Evolutionary conservation across 2,329 filamentous ascomycete species (phyloP).

Genomic region (Metarhizium sp.): DNA sequence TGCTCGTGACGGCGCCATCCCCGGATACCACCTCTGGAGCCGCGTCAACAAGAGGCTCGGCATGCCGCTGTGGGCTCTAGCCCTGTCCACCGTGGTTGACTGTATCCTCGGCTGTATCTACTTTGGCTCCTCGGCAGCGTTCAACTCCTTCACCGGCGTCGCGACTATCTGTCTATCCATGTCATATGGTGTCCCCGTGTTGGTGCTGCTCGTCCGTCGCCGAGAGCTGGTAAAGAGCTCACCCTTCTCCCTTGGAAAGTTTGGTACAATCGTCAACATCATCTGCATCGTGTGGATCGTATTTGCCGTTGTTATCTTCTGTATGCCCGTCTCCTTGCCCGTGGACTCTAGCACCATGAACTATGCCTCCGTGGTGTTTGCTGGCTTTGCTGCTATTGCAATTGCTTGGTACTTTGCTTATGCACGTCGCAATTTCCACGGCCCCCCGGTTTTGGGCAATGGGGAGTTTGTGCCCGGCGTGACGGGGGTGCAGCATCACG

Average conservation of each 20-base stretch:
- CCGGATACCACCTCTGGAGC: slow-evolving; percentile 57
- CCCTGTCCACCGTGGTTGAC: slow-evolving; percentile 59
- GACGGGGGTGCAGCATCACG: not conserved
- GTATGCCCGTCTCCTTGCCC: slow-evolving; percentile 58
- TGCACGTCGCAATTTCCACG: slow-evolving; percentile 54
- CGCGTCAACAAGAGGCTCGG: slow-evolving; percentile 55
- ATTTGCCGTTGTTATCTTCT: slow-evolving; percentile 63
- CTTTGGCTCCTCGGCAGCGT: slow-evolving; percentile 67
- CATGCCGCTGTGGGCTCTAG: slow-evolving; percentile 61
- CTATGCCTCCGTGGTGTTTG: slow-evolving; percentile 58
- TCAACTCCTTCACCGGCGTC: slow-evolving; percentile 72
- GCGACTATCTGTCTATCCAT: slow-evolving; percentile 70
- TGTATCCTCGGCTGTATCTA: slow-evolving; percentile 69
- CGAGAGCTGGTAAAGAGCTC: slow-evolving; percentile 58
- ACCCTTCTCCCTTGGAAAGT: slow-evolving; percentile 57
- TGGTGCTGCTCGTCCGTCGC: slow-evolving; percentile 58
- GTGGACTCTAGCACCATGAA: slow-evolving; percentile 52
- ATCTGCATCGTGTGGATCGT: slow-evolving; percentile 62
- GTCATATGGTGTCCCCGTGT: slow-evolving; percentile 67
- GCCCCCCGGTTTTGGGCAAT: slow-evolving; percentile 32
- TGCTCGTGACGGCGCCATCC: slow-evolving; percentile 65
- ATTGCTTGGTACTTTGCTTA: slow-evolving; percentile 54
- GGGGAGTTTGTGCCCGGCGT: not conserved
- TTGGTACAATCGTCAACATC: slow-evolving; percentile 60
- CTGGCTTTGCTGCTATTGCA: slow-evolving; percentile 50